Base-by-base conservation (phyloP, 257 asterid genomes). In the Solanum pinnatisectum region DNA sequence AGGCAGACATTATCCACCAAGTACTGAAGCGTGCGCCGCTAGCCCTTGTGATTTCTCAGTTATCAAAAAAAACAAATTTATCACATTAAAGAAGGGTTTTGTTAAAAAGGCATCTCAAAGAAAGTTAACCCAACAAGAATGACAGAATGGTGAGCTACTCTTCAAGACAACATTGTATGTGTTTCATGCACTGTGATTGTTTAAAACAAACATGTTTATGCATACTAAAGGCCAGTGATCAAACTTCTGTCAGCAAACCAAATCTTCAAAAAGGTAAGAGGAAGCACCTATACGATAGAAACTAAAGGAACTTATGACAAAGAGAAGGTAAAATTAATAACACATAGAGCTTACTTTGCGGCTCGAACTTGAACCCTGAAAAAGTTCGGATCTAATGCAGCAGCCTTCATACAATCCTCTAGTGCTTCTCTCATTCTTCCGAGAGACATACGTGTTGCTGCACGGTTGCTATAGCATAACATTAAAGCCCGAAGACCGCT, bases 401-500 rank as follows among this genome's bases (percentile, higher is more conserved):
- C 89, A 91, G 99, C 99, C 90, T 92, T 93, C 90, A 83, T 81
- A 90, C 99, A 97, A 91, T 97, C 99, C 88, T 96, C 94, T 84
- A 97, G 90, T 81, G 99, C 99, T 85, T 95, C 98, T 92, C 95
- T 92, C 90, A 93, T 88, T 87, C 98, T 95, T 87, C 98, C 99
- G 90, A 96, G 99, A 86, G 98, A 93, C 95, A 97, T 95, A 23
- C 95, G 96, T 32, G 99, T 92, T 39, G 99, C 99, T 37, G 99
- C 99, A 73, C 98, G 99, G 90, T 97, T 97, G 92, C 99, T 97
- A 90, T 92, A 94, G 92, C 99, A 97, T 91, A 97, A 89, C 99
- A 94, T 92, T 56, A 95, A 89, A 91, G 96, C 98, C 91, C 94
- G 94, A 30, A 91, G 95, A 90, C 95, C 92, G 92, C 95, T 94